Conservation (phyloP, 2,329 filamentous ascomycete genomes). For the Fusarium sp. region DNA sequence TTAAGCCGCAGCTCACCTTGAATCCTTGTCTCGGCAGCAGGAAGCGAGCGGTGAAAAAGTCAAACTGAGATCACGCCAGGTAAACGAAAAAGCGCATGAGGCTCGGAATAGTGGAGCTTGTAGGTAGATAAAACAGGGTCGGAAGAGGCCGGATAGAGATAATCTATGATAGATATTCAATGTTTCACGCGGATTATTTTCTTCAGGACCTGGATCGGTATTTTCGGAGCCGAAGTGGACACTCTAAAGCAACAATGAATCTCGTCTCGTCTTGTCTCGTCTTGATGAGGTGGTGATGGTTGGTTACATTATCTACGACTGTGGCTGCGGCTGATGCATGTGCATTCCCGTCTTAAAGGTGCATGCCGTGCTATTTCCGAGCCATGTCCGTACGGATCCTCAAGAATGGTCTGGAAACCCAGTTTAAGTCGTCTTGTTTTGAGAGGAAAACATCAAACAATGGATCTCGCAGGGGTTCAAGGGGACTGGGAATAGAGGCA, state of each 20-base stretch:
- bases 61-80: slow-evolving; percentile 34
- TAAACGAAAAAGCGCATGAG: slow-evolving; percentile 22
- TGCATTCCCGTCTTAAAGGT: slow-evolving; percentile 2
- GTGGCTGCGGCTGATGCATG: slow-evolving; percentile 15
- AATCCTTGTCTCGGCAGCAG: slow-evolving; percentile 23
- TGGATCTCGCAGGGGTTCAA: slow-evolving; percentile 15
- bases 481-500: slow-evolving; percentile 29
- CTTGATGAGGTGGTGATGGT: background rate
- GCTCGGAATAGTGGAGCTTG: slow-evolving; percentile 20
- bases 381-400: slow-evolving; percentile 32
- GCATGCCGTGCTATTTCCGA: slow-evolving; percentile 42
- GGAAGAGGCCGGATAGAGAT: slow-evolving; percentile 38
- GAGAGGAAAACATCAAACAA: slow-evolving; percentile 32
- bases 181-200: slow-evolving; percentile 28
- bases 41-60: slow-evolving; percentile 35
- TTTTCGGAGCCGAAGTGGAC: slow-evolving; percentile 40
- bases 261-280: background rate
- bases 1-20: slow-evolving; percentile 25
- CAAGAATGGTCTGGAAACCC: slow-evolving; percentile 15
- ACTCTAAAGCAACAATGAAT: slow-evolving; percentile 5
- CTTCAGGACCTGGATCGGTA: slow-evolving; percentile 7
- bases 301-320: slow-evolving; percentile 4
- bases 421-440: slow-evolving; percentile 23
- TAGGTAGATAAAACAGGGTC: slow-evolving; percentile 23
- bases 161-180: background rate